Evolutionary conservation across 176 grass and related monocot species (phyloP).

Genomic region (Poa pratensis): DNA sequence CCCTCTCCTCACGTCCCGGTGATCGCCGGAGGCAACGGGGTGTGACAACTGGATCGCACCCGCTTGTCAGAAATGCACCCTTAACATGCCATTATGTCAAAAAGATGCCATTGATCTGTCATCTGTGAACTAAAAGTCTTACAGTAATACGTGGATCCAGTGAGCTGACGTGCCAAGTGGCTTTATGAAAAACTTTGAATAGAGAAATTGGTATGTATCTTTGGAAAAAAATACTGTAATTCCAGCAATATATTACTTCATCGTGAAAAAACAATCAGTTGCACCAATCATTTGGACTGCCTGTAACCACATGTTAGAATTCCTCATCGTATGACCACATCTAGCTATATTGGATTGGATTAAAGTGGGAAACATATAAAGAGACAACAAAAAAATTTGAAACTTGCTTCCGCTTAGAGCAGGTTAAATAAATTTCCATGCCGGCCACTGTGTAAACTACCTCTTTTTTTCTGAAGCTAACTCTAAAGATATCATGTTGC

Average conservation of each 20-base stretch:
- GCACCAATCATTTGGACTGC: not conserved
- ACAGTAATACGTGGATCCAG: not conserved
- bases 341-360: not conserved
- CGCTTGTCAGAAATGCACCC: not conserved
- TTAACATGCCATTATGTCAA: not conserved
- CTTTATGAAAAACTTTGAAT: not conserved
- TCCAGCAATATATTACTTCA: not conserved
- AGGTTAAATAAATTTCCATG: too few relatives aligned
- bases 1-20: not conserved
- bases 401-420: too few relatives aligned
- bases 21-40: not conserved
- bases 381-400: too few relatives aligned
- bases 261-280: slow-evolving; percentile 13
- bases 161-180: slow-evolving; percentile 1
- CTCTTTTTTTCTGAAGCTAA: not conserved
- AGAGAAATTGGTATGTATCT: slow-evolving; percentile 4
- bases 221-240: slow-evolving; percentile 3
- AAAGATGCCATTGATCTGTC: not conserved
- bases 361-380: too few relatives aligned
- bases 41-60: not conserved
- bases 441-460: not conserved
- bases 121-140: not conserved
- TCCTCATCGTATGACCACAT: not conserved
- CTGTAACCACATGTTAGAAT: not conserved
- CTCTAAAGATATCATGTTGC: not conserved